Evolutionary conservation across 768 basidiomycete genomes (phyloP).

Genomic region (Mycena amicta): DNA sequence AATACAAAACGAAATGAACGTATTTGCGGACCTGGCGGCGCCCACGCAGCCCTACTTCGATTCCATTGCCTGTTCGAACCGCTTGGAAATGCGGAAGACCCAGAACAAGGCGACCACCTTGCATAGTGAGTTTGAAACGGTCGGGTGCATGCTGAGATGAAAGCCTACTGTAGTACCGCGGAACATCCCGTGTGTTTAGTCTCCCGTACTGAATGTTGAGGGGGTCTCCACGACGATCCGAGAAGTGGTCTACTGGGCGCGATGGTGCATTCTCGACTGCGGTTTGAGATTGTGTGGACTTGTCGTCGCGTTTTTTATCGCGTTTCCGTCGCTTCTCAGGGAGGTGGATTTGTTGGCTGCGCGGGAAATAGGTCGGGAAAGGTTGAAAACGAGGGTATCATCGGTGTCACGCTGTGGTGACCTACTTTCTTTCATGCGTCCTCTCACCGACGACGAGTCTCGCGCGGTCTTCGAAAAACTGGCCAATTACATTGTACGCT

Average conservation of each 20-base stretch:
- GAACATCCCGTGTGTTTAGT: constrained; percentile 61
- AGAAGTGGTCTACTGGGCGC: constrained; percentile 45
- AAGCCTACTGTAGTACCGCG: constrained; percentile 67
- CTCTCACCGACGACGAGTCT: constrained; percentile 95
- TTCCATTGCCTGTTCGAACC: constrained; percentile 48
- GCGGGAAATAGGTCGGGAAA: constrained; percentile 71
- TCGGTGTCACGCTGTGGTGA: background rate
- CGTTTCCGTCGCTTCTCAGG: constrained; percentile 29
- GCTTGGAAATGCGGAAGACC: constrained; percentile 58
- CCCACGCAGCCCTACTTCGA: constrained; percentile 54
- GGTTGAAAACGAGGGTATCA: constrained; percentile 62
- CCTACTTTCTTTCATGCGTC: constrained; percentile 63
- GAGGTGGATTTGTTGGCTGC: constrained; percentile 11
- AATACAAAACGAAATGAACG: background rate
- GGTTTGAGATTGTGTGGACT: constrained; percentile 29
- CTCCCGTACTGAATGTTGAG: constrained; percentile 71
- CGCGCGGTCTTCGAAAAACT: constrained; percentile 96
- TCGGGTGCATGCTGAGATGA: no score
- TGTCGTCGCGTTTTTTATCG: constrained; percentile 31
- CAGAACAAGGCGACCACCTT: constrained; percentile 64
- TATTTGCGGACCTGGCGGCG: constrained; percentile 55
- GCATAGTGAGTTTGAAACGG: constrained; percentile 51
- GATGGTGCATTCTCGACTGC: background rate
- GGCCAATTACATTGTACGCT: constrained; percentile 92
- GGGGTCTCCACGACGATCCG: constrained; percentile 67